phyloP scores from a whole-genome alignment of 495 filamentous ascomycete genomes.

The Recurvomyces mirabilis region DNA sequence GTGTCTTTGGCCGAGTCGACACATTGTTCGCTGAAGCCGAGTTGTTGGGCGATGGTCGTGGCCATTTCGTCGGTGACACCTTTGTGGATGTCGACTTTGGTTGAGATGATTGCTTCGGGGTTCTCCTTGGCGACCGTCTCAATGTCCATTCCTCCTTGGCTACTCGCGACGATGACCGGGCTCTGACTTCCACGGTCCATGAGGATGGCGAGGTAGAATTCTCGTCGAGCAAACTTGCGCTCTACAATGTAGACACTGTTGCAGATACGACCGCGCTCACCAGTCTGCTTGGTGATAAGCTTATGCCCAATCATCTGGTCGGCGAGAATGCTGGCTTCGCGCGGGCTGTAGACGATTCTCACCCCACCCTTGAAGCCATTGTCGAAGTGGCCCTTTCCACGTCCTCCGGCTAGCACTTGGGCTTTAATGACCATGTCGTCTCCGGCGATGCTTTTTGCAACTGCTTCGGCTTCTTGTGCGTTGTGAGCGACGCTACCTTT shows the following conservation, averaged over 20 bases:
- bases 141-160: constrained; percentile 98
- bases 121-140: constrained; percentile 95
- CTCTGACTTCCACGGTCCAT: constrained; percentile 91
- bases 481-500: constrained; percentile 73
- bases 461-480: constrained; percentile 76
- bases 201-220: constrained; percentile 96
- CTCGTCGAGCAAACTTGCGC: constrained; percentile 96
- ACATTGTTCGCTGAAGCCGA: constrained; percentile 95
- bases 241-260: constrained; percentile 97
- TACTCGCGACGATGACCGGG: constrained; percentile 93
- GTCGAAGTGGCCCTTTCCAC: constrained; percentile 94
- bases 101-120: constrained; percentile 88
- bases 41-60: constrained; percentile 73
- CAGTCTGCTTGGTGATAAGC: constrained; percentile 98
- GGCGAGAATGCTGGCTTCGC: constrained; percentile 93
- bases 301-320: constrained; percentile 99
- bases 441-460: constrained; percentile 77
- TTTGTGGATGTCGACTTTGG: constrained; percentile 81
- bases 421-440: constrained; percentile 99
- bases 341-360: constrained; percentile 88
- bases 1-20: constrained; percentile 86
- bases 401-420: constrained; percentile 92
- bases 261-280: constrained; percentile 79
- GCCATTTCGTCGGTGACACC: constrained; percentile 96
- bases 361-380: constrained; percentile 98